phyloP scores from a whole-genome alignment of 1,284 basidiomycete species.

The Marasmius oreades region DNA sequence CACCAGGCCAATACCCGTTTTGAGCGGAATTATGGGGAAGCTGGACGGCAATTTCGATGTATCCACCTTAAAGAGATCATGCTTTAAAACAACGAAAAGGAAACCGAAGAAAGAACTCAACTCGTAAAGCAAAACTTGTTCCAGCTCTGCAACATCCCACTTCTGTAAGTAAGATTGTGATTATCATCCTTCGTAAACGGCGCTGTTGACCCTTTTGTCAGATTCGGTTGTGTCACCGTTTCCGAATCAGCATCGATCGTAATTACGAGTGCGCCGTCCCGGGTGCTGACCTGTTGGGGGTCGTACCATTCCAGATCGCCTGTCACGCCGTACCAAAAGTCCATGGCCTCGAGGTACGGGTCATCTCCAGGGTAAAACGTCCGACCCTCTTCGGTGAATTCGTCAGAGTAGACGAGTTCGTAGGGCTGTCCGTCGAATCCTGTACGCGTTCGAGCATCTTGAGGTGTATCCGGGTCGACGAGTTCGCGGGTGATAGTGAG shows the following conservation, averaged over 20 bases:
- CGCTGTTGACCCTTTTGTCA: constrained; percentile 33
- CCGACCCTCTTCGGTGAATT: constrained; percentile 74
- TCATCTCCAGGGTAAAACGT: constrained; percentile 68
- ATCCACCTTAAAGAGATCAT: background rate
- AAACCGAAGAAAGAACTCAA: constrained; percentile 17
- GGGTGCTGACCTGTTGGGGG: constrained; percentile 68
- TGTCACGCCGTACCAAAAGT: constrained; percentile 63
- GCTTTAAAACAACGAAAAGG: constrained; percentile 21
- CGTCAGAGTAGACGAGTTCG: constrained; percentile 77
- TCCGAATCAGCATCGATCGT: no score
- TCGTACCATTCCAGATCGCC: constrained; percentile 79
- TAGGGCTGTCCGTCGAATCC: constrained; percentile 67
- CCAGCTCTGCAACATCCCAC: constrained; percentile 71
- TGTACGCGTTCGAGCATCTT: constrained; percentile 47
- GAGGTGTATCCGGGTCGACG: constrained; percentile 69
- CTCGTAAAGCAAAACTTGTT: constrained; percentile 83
- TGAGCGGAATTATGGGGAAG: constrained; percentile 36
- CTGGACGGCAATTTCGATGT: background rate
- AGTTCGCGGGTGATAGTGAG: constrained; percentile 54
- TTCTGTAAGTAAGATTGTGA: constrained; percentile 65
- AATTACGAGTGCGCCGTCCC: constrained; percentile 69
- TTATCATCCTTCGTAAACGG: constrained; percentile 40
- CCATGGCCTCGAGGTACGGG: constrained; percentile 70
- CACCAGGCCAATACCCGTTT: constrained; percentile 49
- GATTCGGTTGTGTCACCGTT: background rate